Evolutionary conservation across 1,284 basidiomycete species (phyloP).

Genomic region (Ganoderma resinaceum): DNA sequence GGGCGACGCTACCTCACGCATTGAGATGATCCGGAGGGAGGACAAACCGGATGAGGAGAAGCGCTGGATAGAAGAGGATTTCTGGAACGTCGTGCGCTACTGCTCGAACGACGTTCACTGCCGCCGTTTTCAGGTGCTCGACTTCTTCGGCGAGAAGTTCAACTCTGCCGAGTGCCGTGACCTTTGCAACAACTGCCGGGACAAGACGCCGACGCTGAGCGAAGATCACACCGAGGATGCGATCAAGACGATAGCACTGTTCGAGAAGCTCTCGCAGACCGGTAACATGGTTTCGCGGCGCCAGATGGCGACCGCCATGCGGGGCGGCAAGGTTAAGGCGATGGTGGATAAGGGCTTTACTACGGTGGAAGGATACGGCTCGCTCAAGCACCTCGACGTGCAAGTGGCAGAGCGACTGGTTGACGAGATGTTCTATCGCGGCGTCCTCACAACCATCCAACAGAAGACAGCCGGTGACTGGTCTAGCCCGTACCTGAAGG

Average conservation of each 20-base stretch:
- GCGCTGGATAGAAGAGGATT: slow-evolving; percentile 56
- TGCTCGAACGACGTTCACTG: slow-evolving; percentile 88
- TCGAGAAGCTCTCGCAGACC: slow-evolving; percentile 37
- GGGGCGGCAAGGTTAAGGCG: slow-evolving; percentile 61
- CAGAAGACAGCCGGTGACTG: slow-evolving; percentile 35
- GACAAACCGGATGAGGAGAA: slow-evolving; percentile 56
- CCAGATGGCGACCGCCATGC: slow-evolving; percentile 64
- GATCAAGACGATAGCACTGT: slow-evolving; percentile 58
- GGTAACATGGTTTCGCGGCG: slow-evolving; percentile 46
- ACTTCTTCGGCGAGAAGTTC: slow-evolving; percentile 65
- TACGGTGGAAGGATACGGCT: slow-evolving; percentile 56
- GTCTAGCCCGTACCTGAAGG: slow-evolving; percentile 42
- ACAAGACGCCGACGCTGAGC: slow-evolving; percentile 46
- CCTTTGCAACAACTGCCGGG: slow-evolving; percentile 80
- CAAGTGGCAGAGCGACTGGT: not conserved
- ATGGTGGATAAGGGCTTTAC: slow-evolving; percentile 60
- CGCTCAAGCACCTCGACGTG: slow-evolving; percentile 45
- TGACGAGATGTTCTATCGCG: slow-evolving; percentile 52
- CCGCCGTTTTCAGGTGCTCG: slow-evolving; percentile 84
- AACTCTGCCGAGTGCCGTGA: slow-evolving; percentile 56
- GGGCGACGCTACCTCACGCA: slow-evolving; percentile 56
- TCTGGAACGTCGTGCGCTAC: slow-evolving; percentile 73
- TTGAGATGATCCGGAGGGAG: slow-evolving; percentile 61
- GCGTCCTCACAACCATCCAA: slow-evolving; percentile 46
- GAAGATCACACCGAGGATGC: slow-evolving; percentile 54